These are phyloP conservation scores for Fusarium equiseti DNA, from an alignment of 2,329 filamentous ascomycete species.

Conservation along the genomic window DNA sequence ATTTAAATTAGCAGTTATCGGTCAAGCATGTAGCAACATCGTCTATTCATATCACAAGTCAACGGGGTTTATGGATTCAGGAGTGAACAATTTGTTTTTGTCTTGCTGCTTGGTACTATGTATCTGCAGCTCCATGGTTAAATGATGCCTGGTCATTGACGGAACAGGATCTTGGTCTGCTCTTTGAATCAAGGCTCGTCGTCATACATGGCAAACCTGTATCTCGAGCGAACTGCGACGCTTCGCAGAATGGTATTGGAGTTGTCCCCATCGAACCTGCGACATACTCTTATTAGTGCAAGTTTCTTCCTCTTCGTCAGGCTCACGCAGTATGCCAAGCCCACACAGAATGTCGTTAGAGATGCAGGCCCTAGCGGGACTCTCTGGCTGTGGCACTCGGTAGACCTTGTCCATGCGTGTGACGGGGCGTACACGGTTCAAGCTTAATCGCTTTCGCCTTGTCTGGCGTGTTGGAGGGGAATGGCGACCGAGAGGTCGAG, in stretches of 20 bases:
- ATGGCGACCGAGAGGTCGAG: not conserved
- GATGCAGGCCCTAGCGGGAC: no score
- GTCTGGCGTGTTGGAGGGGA: not conserved
- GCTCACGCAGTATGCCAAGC: not conserved
- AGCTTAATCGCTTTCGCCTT: not conserved
- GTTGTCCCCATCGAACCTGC: not conserved
- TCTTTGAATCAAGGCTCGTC: not conserved
- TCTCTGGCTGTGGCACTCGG: not conserved
- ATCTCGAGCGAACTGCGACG: not conserved
- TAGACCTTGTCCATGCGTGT: not conserved
- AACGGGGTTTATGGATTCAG: not conserved
- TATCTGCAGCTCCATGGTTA: not conserved
- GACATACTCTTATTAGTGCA: not conserved
- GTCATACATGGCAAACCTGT: not conserved
- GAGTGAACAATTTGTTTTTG: not conserved
- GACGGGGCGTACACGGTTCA: not conserved
- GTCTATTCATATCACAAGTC: slow-evolving; percentile 17
- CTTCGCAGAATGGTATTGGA: not conserved
- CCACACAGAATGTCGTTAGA: not conserved
- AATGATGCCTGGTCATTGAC: not conserved
- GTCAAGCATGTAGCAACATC: slow-evolving; percentile 22
- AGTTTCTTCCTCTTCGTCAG: not conserved
- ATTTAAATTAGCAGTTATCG: slow-evolving; percentile 34
- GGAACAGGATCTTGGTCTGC: not conserved
- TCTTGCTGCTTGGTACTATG: not conserved